A percentile compares a stretch with the other conserved stretches of the same genome.
These are phyloP conservation scores for Clarireedia hainanense DNA, from an alignment of 2,329 filamentous ascomycete species.

Conservation along the genomic window DNA sequence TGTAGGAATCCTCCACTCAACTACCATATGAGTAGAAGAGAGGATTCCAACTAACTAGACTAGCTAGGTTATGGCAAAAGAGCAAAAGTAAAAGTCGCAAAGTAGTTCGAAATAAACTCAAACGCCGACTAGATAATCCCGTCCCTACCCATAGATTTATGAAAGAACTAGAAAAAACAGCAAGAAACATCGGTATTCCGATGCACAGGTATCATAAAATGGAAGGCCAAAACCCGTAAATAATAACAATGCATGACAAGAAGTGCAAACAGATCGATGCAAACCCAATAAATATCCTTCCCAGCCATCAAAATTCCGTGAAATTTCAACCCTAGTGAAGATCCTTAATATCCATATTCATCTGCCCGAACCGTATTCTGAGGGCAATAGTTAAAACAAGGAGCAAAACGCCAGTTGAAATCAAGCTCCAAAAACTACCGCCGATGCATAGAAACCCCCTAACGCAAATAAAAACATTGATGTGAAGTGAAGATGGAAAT, in stretches of 20 bases:
- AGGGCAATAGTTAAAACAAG: constrained; percentile 15
- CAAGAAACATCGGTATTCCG: constrained; percentile 7
- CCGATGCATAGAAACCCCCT: constrained; percentile 28
- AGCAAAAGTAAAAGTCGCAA: background rate
- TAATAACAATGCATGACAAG: constrained; percentile 2
- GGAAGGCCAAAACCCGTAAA: constrained; percentile 1
- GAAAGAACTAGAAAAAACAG: constrained; percentile 4
- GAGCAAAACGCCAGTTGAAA: constrained; percentile 15
- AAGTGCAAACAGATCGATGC: constrained; percentile 1
- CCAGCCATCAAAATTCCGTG: constrained; percentile 1
- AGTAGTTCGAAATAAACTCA: background rate
- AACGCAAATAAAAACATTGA: constrained; percentile 23
- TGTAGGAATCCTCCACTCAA: background rate
- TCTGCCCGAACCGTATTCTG: constrained; percentile 21
- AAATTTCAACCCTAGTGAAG: background rate
- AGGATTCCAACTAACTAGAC: background rate
- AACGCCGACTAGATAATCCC: background rate
- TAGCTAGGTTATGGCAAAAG: constrained; percentile 1
- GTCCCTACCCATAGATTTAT: background rate
- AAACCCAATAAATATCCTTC: constrained; percentile 1
- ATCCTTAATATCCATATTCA: constrained; percentile 6
- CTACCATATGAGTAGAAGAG: constrained; percentile 1
- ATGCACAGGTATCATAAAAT: constrained; percentile 9
- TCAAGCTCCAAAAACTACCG: constrained; percentile 22
- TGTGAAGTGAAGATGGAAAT: constrained; percentile 14